These are phyloP conservation scores for Phytophthora syringae DNA, from an alignment of 352 stramenopile species.

Conservation along the genomic window DNA sequence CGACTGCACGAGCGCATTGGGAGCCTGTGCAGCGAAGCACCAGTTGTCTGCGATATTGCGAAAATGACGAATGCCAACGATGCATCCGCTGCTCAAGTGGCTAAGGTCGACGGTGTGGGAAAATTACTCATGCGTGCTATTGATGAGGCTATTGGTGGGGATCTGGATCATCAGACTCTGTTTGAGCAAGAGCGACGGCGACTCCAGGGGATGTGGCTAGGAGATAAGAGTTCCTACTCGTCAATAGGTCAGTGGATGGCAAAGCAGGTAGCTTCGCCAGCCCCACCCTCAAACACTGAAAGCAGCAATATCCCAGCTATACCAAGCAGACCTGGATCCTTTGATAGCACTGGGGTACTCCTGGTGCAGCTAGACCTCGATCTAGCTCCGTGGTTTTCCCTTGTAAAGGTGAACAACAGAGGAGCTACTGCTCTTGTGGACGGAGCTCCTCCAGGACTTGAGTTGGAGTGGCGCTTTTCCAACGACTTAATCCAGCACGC, in stretches of 20 bases:
- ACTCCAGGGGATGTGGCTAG: conserved; percentile 38
- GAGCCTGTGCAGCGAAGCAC: conserved; percentile 46
- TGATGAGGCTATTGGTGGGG: conserved; percentile 48
- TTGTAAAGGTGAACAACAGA: conserved; percentile 31
- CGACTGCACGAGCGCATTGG: conserved; percentile 36
- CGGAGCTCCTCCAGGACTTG: neutral
- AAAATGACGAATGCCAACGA: conserved; percentile 4
- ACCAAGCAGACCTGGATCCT: neutral
- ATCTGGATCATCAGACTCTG: conserved; percentile 34
- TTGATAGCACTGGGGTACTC: conserved; percentile 34
- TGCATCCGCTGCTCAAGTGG: neutral
- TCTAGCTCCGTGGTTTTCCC: conserved; percentile 69
- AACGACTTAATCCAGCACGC: conserved; percentile 51
- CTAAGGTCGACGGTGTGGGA: conserved; percentile 29
- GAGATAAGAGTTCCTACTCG: conserved; percentile 38
- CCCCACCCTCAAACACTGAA: neutral
- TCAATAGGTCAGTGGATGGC: conserved; percentile 24
- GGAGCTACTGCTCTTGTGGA: neutral
- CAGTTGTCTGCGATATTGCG: conserved; percentile 49
- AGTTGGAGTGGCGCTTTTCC: conserved; percentile 48
- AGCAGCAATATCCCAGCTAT: neutral
- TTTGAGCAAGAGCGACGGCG: conserved; percentile 42
- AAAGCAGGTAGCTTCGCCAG: conserved; percentile 5
- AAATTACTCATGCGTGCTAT: conserved; percentile 42
- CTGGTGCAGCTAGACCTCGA: conserved; percentile 76